Percentiles rank a stretch among this genome's conserved stretches.
Evolutionary conservation across 2,329 filamentous ascomycete species (phyloP).

Genomic region (Fusarium lateritium): DNA sequence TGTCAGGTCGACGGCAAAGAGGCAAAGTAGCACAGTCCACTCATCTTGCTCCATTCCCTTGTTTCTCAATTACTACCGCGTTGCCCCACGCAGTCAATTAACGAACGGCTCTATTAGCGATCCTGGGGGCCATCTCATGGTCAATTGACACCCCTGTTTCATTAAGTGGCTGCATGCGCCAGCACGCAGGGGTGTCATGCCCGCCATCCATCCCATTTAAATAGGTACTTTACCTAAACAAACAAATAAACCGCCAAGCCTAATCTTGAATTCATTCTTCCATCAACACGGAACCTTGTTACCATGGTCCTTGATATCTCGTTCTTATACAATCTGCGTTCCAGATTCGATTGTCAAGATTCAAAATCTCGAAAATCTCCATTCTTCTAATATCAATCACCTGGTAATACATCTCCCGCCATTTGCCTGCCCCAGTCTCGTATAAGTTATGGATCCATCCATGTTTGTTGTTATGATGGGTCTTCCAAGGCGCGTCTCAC

Average conservation of each 20-base stretch:
- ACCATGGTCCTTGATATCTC: conserved; percentile 30
- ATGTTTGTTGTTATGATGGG: conserved; percentile 43
- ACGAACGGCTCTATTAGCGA: conserved; percentile 45
- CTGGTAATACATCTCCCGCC: background rate
- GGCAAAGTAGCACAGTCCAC: conserved; percentile 11
- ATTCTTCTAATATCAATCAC: background rate
- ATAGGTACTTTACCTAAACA: conserved; percentile 36
- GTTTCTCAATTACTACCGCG: conserved; percentile 19
- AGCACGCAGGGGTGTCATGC: conserved; percentile 50
- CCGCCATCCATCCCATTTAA: conserved; percentile 49
- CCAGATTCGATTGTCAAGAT: conserved; percentile 32
- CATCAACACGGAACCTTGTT: conserved; percentile 34
- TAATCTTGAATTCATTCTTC: conserved; percentile 46
- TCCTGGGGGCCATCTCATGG: conserved; percentile 43
- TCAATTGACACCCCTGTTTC: conserved; percentile 49
- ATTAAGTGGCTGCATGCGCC: conserved; percentile 53
- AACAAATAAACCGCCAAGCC: conserved; percentile 45
- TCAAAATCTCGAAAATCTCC: conserved; percentile 14
- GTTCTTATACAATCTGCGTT: conserved; percentile 35
- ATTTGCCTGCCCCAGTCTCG: conserved; percentile 14
- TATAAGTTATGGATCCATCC: conserved; percentile 33
- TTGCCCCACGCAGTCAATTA: conserved; percentile 43
- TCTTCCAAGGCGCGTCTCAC: conserved; percentile 36
- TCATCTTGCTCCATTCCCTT: conserved; percentile 33
- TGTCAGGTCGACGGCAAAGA: background rate